Base-by-base conservation (phyloP, 805 yeast species). In the Candida pseudofarinosa region DNA sequence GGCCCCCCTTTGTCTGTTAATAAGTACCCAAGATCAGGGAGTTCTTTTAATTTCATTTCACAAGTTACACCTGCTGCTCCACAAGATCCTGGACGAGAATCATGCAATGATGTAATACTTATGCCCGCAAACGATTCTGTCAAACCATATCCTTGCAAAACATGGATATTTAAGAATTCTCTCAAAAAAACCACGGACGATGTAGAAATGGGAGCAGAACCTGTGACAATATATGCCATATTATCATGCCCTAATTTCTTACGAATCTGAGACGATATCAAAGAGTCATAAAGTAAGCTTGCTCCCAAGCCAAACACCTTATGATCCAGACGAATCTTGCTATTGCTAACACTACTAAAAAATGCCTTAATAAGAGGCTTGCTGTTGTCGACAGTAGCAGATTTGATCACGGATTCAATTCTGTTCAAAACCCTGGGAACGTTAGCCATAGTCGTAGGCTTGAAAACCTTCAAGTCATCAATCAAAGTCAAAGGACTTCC, bases 141-240 rank as follows among this genome's bases (percentile, higher is more conserved):
- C 33, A 81, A 69, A 3, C 90, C 91, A 59, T 83, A 85, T n/a
- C 91, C 93, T 62, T 84, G 89, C 10, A 63, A 47, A 46, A 77
- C 74, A 67, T 76, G 79, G 43, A 77, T 59, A 47, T 76, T 78
- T 41, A 85, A 70, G 1, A 81, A 71, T n/a, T 81, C 80, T 53
- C 80, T 76, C 52, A 85, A 60, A 56, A 82, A 84, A 44, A 67
- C 63, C 34, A 83, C 68, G 1, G 88, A 81, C 34, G 76, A 81
- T 14, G 75, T 72, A 26, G 85, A 69, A 48, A 85, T 71, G 19
- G 93, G 91, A 2, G 91, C 89, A 26, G 87, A 81, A 19, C 91
- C 76, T 3, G 65, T 56, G 35, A 58, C 49, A 31, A 56, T 33
- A 35, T 52, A 54, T 33, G 49, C 19, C 38, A 64, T 44, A 35